Evolutionary conservation across 2,329 filamentous ascomycete species (phyloP).

Genomic region (Fonsecaea multimorphosa): DNA sequence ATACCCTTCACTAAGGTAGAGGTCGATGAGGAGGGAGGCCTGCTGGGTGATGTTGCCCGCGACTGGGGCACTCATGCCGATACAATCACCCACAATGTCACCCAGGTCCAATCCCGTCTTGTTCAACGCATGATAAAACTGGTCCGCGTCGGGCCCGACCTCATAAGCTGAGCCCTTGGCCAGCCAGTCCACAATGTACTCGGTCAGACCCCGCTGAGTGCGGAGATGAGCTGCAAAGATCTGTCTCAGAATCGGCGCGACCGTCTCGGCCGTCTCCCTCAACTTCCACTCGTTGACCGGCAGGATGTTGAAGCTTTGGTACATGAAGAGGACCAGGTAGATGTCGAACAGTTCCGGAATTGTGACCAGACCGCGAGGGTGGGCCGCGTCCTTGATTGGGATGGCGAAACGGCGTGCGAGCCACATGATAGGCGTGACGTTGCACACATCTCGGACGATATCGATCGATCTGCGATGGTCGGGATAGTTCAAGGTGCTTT

Average conservation of each 20-base stretch:
- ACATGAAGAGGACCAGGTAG: conserved; percentile 56
- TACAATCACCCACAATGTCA: conserved; percentile 58
- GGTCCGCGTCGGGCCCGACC: conserved; percentile 58
- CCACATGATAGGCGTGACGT: conserved; percentile 69
- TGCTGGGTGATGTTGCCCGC: conserved; percentile 61
- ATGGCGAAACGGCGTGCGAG: conserved; percentile 69
- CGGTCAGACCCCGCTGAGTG: conserved; percentile 54
- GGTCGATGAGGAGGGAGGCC: conserved; percentile 59
- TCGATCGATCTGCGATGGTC: conserved; percentile 56
- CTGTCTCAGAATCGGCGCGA: conserved; percentile 46
- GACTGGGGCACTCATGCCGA: conserved; percentile 57
- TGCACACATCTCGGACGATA: conserved; percentile 70
- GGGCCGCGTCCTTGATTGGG: conserved; percentile 68
- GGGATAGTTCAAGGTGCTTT: conserved; percentile 56
- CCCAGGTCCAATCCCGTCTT: conserved; percentile 54
- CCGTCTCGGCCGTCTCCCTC: conserved; percentile 52
- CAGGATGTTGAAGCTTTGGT: conserved; percentile 61
- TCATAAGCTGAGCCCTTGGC: conserved; percentile 58
- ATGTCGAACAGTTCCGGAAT: conserved; percentile 55
- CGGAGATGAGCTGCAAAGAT: conserved; percentile 55
- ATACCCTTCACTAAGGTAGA: conserved; percentile 59
- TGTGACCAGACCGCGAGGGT: conserved; percentile 62
- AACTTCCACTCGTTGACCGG: conserved; percentile 58
- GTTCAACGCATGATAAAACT: conserved; percentile 58
- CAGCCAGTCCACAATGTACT: conserved; percentile 53